Base-by-base conservation (phyloP, 2,329 filamentous ascomycete genomes). In the Macrophomina tecta region DNA sequence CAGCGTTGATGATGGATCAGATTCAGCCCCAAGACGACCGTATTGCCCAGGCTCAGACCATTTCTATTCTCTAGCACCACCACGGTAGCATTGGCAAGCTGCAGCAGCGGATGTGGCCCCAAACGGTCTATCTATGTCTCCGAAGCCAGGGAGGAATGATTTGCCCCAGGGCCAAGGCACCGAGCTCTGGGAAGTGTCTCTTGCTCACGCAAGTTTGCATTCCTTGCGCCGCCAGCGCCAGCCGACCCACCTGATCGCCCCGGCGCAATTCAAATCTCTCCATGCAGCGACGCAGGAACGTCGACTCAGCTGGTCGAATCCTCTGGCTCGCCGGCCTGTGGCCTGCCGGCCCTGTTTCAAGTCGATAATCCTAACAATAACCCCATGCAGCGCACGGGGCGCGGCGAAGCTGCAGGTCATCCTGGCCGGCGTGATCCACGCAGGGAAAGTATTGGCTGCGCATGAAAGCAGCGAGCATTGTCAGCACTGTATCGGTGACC, bases 81-180 rank as follows among this genome's bases (percentile, higher is more conserved):
- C 75, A 79, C 75, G 76, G 78, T 81, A 78, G 77, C 77, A 80
- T 79, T 80, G 78, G 79, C 73, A 78, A 78, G 79, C 79, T 82
- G 80, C 80, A 82, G 79, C 74, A 77, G 77, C 78, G 76, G 77
- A 71, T 76, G 75, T 77, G 76, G 75, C 79, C 78, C 71, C 77
- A 81, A 77, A 69, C 70, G 75, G 79, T 69, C 70, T 72, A 71
- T 77, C 72, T 79, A 80, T 77, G 77, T 78, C 75, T 76, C 77
- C 77, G 76, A 77, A 69, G 76, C 72, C 74, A 79, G 76, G 75
- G 76, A 77, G 74, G 71, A 69, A 69, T 70, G 72, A 72, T 75
- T 71, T 76, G 75, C 74, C 70, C 75, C 72, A 70, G 70, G 73
- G 76, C 73, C 75, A 72, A 76, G 74, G 75, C 73, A 75, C 72